Base-by-base conservation (phyloP, 129 eudicot genomes). In the Chrysanthemum seticuspe region DNA sequence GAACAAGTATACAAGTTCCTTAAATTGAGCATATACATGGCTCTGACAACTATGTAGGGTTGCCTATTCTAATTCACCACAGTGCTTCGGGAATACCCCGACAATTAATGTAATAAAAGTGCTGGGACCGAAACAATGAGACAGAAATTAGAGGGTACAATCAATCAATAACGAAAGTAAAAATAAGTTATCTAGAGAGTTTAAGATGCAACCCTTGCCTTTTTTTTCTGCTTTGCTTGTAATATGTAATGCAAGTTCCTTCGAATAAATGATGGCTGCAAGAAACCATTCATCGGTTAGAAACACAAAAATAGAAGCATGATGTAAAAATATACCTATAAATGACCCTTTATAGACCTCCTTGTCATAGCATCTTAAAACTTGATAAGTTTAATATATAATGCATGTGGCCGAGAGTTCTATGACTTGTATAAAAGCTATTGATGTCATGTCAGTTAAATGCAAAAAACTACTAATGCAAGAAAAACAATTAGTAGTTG, bases 201-300 rank as follows among this genome's bases (percentile, higher is more conserved):
- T 55, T 44, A 21, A 69, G 67, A 64, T 34, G 53, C 72, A 49
- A 47, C 18, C 21, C 68, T 81, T 79, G 79, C 99, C 94, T 88
- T 74, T 75, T 75, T 85, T 73, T 74, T 83, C 85, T 83, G 83
- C 80, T 88, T 88, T 27, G 84, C 97, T 76, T 83, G 87, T 81
- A 85, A 71, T 76, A 85, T 90, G 90, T 95, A 95, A 61, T 58
- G 86, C 77, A 90, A 73, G 78, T 96, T 88, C 82, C 99, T 80
- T 77, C 85, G 97, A 77, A 95, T 96, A 80, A 86, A 88, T 31
- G 81, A 90, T 40, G 99, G 97, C 99, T 95, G 87, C 86, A 85
- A 62, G 74, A 71, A 36, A 72, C 60, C 56, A 62, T 29, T 13
- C 54, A 54, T 49, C 36, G 45, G 71, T 84, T 75, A 86, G 80